Evolutionary conservation across 2,329 filamentous ascomycete species (phyloP), one percentile per base, ranked within the genome.

Genomic region (Cladophialophora psammophila): DNA sequence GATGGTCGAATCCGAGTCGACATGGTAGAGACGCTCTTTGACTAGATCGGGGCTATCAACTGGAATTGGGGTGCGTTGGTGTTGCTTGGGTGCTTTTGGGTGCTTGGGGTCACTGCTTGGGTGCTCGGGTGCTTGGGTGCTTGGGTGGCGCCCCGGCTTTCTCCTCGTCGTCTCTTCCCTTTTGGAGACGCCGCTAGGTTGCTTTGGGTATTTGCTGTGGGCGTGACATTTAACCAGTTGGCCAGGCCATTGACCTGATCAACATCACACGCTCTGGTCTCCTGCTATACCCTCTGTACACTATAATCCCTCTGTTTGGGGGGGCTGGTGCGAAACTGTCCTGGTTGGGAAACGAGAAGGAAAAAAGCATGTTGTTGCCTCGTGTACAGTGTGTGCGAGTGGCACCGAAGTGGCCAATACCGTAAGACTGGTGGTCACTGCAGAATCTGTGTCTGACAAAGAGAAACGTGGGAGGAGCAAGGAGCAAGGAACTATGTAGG

Each of bases 1-100:
- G 31, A 12, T 55, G 52, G 13, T 60, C 42, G 40, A 60, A n/a
- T 60, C 57, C 40, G 57, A 60, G 38, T 60, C 57, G 57, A 50
- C 57, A 50, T 50, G 57, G 57, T 45, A 60, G 57, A 60, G 40
- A 32, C 55, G 45, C 26, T 50, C 45, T 50, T 26, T 20, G 45
- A 26, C 45, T 50, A 38, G 55, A 32, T 48, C 32, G 42, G 40
- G 57, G 57, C 38, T 35, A 60, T 42, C 34, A 42, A 32, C 32
- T 48, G 57, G 42, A 36, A 38, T 26, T 56, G 36, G 55, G 54
- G 50, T 13, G 20, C 50, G 20, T 31, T 53, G 50, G 20, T 31
- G 26, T 7, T 31, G 26, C 50, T 31, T 13, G 48, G 55, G 20
- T 12, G 35, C 55, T 42, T n/a, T 58, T 20, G 32, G 18, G n/a